Base-by-base conservation (phyloP, 2,329 filamentous ascomycete species). In the Pyrenophora teres region DNA sequence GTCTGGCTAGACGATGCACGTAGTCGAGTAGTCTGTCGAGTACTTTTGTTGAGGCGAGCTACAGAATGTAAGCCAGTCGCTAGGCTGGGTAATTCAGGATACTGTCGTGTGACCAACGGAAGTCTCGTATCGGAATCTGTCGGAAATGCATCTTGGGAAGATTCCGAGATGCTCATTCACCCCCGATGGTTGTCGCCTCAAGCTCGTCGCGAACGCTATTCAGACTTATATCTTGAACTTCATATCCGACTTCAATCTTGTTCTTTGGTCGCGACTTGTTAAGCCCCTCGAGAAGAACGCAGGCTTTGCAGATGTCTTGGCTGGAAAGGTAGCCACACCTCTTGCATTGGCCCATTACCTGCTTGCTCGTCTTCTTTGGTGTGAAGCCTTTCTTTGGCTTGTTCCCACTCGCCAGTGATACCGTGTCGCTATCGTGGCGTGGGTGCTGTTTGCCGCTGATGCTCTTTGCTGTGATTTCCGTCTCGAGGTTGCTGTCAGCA, bases 281-380 rank as follows among this genome's bases (percentile, higher is more conserved):
- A 40, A 99, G 74, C 0, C 89, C 90, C 64, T 97, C 92, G 2
- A 99, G 82, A 38, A 99, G 78, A 56, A 87, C 88, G 71, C 94
- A 99, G 0, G 94, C 94, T 75, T 99, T 96, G 76, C 94, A 99
- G 33, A 97, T 84, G 25, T 85, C 83, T 74, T 99, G 94, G 64
- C 92, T 97, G 2, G 94, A 96, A 74, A 99, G 89, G 71, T 97
- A 99, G 12, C 94, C 94, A 64, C 94, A 99, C 45, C 85, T 87
- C 67, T 87, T 84, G 69, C 94, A 99, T 58, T 86, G 87, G 1
- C 93, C 90, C 62, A 97, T 82, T 12, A 87, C 86, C 72, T 93
- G 90, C 82, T 81, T 76, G 8, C 64, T 48, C 54, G 69, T 67
- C 54, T 72, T 72, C 41, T 72, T 71, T 2, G 59, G 47, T 0